These are phyloP conservation scores for Lathyrus aphaca DNA, from an alignment of 306 rosid genomes.

Conservation along the genomic window DNA sequence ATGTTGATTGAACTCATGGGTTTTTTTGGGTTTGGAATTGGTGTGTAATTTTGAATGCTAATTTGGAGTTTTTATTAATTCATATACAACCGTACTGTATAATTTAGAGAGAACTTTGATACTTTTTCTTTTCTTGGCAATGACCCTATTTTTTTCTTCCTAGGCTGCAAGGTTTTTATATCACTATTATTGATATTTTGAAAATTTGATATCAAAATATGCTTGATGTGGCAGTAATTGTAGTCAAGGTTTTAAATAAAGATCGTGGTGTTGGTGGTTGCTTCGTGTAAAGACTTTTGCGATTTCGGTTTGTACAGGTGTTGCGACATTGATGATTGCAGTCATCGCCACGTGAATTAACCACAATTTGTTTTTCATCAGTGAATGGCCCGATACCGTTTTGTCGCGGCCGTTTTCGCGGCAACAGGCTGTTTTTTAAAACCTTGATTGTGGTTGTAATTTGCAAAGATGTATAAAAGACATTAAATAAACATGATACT, in stretches of 20 bases:
- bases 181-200: background rate
- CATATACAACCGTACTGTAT: background rate
- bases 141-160: background rate
- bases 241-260: background rate
- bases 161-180: background rate
- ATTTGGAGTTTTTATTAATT: background rate
- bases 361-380: no score
- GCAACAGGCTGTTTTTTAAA: no score
- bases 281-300: no score
- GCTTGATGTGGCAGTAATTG: background rate
- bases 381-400: no score
- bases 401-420: no score
- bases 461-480: background rate
- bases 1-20: constrained; percentile 1
- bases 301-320: no score
- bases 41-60: background rate
- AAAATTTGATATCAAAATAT: background rate
- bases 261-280: no score
- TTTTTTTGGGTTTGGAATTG: background rate
- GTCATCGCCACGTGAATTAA: no score
- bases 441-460: background rate
- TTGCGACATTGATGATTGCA: no score
- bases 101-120: constrained; percentile 15
- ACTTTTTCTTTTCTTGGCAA: background rate
- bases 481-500: background rate